phyloP scores from a whole-genome alignment of 2,329 filamentous ascomycete species.

The Moelleriella libera region DNA sequence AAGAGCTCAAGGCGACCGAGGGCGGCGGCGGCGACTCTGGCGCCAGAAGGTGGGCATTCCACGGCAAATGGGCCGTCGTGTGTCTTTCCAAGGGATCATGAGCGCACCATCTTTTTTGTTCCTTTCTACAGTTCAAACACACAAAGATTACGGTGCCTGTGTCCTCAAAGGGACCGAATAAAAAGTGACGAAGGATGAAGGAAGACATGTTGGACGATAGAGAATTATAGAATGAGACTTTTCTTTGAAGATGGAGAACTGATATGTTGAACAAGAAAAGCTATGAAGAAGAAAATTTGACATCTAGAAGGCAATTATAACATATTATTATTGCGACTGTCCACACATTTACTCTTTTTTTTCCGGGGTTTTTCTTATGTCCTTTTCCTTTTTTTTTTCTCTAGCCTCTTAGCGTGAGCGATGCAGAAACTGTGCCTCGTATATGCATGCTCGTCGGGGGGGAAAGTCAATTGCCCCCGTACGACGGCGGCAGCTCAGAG shows the following conservation, averaged over 20 bases:
- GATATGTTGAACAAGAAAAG: no score
- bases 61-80: slow-evolving; percentile 92
- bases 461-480: background rate
- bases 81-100: slow-evolving; percentile 26
- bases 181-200: no score
- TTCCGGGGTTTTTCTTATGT: background rate
- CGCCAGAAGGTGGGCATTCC: slow-evolving; percentile 83
- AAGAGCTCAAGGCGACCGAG: slow-evolving; percentile 55
- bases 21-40: slow-evolving; percentile 57
- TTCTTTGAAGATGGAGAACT: no score
- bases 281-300: no score
- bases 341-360: background rate
- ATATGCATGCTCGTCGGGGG: background rate
- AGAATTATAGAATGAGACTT: background rate
- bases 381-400: background rate
- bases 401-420: background rate
- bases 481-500: background rate
- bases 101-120: background rate
- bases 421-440: background rate
- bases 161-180: background rate
- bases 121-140: no score
- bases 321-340: background rate
- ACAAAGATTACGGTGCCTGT: background rate
- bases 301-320: no score
- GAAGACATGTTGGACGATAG: slow-evolving; percentile 4